These are phyloP conservation scores for Penicillium psychrofluorescens DNA, from an alignment of 495 filamentous ascomycete genomes.

Conservation along the genomic window DNA sequence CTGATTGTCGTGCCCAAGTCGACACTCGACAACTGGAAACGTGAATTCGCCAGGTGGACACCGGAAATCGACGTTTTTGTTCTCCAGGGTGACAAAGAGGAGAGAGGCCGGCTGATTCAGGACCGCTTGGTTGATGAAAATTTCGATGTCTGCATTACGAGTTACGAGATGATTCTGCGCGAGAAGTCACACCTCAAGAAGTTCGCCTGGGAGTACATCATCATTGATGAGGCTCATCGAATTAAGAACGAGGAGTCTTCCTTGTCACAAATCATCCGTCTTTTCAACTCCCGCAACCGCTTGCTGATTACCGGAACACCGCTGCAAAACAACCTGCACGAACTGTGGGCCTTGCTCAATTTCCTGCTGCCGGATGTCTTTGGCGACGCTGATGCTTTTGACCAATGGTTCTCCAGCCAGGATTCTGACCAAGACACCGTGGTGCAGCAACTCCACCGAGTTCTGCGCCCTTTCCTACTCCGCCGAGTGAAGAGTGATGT, in stretches of 20 bases:
- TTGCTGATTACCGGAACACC: constrained; percentile 96
- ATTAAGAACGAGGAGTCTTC: constrained; percentile 99
- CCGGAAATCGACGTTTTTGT: constrained; percentile 93
- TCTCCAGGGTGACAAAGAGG: constrained; percentile 91
- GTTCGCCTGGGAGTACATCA: constrained; percentile 99
- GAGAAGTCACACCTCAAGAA: constrained; percentile 96
- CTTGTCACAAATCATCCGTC: constrained; percentile 89
- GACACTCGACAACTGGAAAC: constrained; percentile 96
- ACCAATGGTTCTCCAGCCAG: constrained; percentile 93
- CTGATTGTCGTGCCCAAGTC: constrained; percentile 93
- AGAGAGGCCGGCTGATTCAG: constrained; percentile 80
- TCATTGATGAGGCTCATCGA: constrained; percentile 97
- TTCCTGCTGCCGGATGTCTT: constrained; percentile 97
- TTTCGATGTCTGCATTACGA: constrained; percentile 92
- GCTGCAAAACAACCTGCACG: constrained; percentile 96
- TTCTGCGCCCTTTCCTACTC: constrained; percentile 88
- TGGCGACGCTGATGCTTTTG: constrained; percentile 94
- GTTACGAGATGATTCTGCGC: constrained; percentile 92
- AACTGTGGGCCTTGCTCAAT: constrained; percentile 98
- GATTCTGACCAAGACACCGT: constrained; percentile 87
- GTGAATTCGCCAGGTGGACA: constrained; percentile 90
- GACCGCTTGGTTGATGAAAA: constrained; percentile 86
- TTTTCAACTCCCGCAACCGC: constrained; percentile 94
- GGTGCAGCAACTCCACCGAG: constrained; percentile 93
- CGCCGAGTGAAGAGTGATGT: constrained; percentile 98